Evolutionary conservation across 768 basidiomycete genomes (phyloP).

Genomic region (Dentipellis sp.): DNA sequence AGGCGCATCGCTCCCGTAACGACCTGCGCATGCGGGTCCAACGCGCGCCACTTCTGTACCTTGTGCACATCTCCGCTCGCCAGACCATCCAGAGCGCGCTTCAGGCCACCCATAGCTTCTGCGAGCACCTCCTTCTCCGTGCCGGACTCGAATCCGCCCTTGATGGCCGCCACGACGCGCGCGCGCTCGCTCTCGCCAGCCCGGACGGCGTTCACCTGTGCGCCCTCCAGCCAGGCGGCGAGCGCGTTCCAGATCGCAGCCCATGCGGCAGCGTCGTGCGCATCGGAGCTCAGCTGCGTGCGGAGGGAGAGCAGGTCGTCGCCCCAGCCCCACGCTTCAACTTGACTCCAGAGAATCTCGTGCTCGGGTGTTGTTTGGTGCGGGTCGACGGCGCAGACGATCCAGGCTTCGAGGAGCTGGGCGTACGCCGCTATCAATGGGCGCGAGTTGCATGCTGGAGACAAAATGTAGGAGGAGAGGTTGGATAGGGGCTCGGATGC

Average conservation of each 20-base stretch:
- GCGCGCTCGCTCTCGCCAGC: slow-evolving; percentile 58
- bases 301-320: slow-evolving; percentile 39
- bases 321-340: slow-evolving; percentile 72
- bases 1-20: slow-evolving; percentile 47
- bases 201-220: slow-evolving; percentile 57
- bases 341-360: slow-evolving; percentile 84
- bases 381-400: slow-evolving; percentile 79
- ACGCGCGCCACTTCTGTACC: slow-evolving; percentile 14
- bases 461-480: slow-evolving; percentile 38
- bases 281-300: slow-evolving; percentile 23
- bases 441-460: slow-evolving; percentile 26
- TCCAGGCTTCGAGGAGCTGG: slow-evolving; percentile 62
- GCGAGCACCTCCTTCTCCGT: slow-evolving; percentile 18
- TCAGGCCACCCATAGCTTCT: slow-evolving; percentile 14
- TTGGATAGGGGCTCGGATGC: slow-evolving; percentile 46
- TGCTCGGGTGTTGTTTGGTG: slow-evolving; percentile 82
- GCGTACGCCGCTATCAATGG: slow-evolving; percentile 43
- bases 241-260: slow-evolving; percentile 39
- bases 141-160: slow-evolving; percentile 30
- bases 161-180: slow-evolving; percentile 24
- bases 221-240: slow-evolving; percentile 71
- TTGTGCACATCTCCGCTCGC: slow-evolving; percentile 1
- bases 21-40: slow-evolving; percentile 27
- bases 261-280: slow-evolving; percentile 21
- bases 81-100: slow-evolving; percentile 11